Base-by-base conservation (phyloP, 2,329 filamentous ascomycete genomes). In the Emmonsiellopsis sp. region DNA sequence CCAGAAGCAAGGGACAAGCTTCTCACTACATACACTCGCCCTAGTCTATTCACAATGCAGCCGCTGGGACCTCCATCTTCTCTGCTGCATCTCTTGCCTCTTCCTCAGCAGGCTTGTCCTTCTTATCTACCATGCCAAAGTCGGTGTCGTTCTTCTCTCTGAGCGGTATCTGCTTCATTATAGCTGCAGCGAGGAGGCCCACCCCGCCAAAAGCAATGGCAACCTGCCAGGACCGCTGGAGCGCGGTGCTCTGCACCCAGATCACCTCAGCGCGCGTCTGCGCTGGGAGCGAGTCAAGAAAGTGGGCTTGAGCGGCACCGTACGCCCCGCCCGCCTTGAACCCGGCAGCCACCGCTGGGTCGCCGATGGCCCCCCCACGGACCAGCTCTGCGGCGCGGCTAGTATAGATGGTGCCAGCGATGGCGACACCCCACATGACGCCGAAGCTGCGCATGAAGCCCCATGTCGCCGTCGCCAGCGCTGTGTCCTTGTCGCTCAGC, bases 341-440 rank as follows among this genome's bases (percentile, higher is more conserved):
- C 37, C 49, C 34, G 27, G 32, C 40, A n/a, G 40, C 40, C 14
- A 55, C 17, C 11, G 40, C 51, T 5, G 40, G 11, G 33, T 45
- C 36, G 40, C 40, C 36, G 31, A 55, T 53, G 37, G 37, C 37
- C 11, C 37, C 37, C 21, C 40, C 14, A 5, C 40, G 11, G 39
- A 40, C 42, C 2, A 52, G 51, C 34, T 55, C 37, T 9, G 42
- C 53, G 13, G 43, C 51, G 17, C 50, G 44, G 42, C 44, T 55
- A 48, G 68, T 69, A 56, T 70, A 71, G 6, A 71, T 57, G 10
- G 66, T 61, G 1, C 57, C 45, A 1, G 65, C 61, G 17, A 68
- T 61, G 1, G 62, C 57, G 1, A 64, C 58, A 2, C 65, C 67
- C 64, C 66, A 69, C 8, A 66, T 57, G 21, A 45, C 55, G 4